Evolutionary conservation across 148 eudicot genomes (phyloP), one percentile per base, ranked within the genome.

Genomic region (Vaccinium corymbosum): DNA sequence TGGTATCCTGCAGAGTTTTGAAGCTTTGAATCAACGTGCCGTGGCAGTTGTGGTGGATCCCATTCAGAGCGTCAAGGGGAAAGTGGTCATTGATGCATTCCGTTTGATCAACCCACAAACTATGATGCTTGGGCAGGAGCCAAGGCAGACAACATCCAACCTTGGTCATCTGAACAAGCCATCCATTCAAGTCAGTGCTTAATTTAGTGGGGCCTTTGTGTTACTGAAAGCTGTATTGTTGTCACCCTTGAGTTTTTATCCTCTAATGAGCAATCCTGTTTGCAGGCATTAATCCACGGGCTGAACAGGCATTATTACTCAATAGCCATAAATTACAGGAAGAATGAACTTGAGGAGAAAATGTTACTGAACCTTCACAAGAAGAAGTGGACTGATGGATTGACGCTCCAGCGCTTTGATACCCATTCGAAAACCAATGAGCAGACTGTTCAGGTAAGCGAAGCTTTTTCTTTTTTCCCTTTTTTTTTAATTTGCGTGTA

Each of bases 121-220:
- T 77, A 96, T 96, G 98, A 96, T 96, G 98, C 98, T 96, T 84
- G 98, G 98, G 62, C 98, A 96, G 87, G 98, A 96, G 85, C 98
- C 98, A 53, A 89, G 98, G 42, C 98, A 94, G 87, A 95, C 98
- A 49, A 95, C 98, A 42, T 95, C 98, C 75, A 95, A 95, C 86
- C 93, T 96, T 66, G 98, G 98, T 19, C 98, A 96, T 90, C 97
- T 96, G 32, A 96, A 96, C 85, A 95, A 95, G 89, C 98, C 98
- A 22, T 95, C 98, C 25, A 95, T 95, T 85, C 98, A 96, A 88
- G 98, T 94, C 80, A 82, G 88, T 82, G 50, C 56, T 42, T 64
- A 64, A 22, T 13, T 35, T 55, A 49, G 20, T 22, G 52, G 13
- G 59, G 32, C 56, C 16, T 62, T 3, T 72, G 49, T 51, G n/a